Evolutionary conservation across 108 stramenopile genomes (phyloP).

Genomic region (Cyclotella sp.): DNA sequence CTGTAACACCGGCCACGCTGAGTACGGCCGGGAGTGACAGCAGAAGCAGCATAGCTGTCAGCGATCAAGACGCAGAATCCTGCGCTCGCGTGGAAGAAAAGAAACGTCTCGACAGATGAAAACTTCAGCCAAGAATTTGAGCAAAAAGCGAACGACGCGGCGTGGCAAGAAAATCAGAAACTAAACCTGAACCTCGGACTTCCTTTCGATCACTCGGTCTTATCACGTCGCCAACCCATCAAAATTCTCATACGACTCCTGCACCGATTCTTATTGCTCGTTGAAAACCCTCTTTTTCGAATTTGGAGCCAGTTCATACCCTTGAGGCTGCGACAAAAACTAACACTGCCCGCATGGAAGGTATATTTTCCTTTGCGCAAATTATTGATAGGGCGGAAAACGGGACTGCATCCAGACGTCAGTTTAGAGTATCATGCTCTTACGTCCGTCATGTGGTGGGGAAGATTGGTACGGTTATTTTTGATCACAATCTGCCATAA

Average conservation of each 20-base stretch:
- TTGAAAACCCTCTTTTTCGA: constrained; percentile 55
- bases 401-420: constrained; percentile 65
- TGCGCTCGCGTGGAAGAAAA: neutral
- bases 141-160: constrained; percentile 26
- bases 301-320: constrained; percentile 60
- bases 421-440: constrained; percentile 80
- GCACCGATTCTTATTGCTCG: constrained; percentile 42
- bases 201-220: constrained; percentile 47
- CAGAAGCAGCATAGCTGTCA: constrained; percentile 5
- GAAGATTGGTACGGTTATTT: constrained; percentile 48
- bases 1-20: neutral
- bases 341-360: constrained; percentile 66
- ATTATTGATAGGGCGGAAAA: constrained; percentile 52
- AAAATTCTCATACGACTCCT: constrained; percentile 35
- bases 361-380: constrained; percentile 72
- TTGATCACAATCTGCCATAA: neutral
- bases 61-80: neutral
- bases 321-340: constrained; percentile 44
- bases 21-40: constrained; percentile 3
- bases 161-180: constrained; percentile 50
- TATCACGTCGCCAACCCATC: constrained; percentile 53
- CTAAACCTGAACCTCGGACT: constrained; percentile 75
- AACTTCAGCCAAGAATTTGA: constrained; percentile 6
- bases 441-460: constrained; percentile 75
- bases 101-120: neutral